Percentiles rank a stretch among this genome's conserved stretches.
Conservation (phyloP, 2,329 filamentous ascomycete genomes). For the Mariannaea elegans region DNA sequence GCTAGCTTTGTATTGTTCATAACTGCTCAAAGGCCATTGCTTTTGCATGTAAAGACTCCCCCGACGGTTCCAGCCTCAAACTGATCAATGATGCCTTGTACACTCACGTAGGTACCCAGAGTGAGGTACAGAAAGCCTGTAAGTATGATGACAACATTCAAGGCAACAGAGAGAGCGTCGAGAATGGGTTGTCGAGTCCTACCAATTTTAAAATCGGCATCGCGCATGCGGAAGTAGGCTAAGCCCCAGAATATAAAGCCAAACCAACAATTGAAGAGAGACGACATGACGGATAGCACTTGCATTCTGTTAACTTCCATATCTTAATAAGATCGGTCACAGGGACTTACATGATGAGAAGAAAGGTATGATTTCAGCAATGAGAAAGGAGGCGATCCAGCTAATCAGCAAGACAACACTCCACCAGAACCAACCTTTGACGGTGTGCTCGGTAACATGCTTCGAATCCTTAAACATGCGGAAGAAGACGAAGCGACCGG, state of each 20-base stretch:
- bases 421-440: conserved; percentile 84
- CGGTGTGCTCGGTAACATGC: conserved; percentile 83
- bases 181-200: conserved; percentile 59
- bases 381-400: conserved; percentile 89
- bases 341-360: conserved; percentile 74
- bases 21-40: conserved; percentile 64
- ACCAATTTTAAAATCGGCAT: conserved; percentile 64
- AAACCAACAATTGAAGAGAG: conserved; percentile 90
- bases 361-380: conserved; percentile 93
- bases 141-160: conserved; percentile 78
- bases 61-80: conserved; percentile 72
- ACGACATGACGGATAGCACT: conserved; percentile 77
- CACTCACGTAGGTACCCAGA: conserved; percentile 81
- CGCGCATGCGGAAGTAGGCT: conserved; percentile 80
- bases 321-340: too few relatives aligned
- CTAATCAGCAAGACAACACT: conserved; percentile 72
- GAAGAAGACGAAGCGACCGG: conserved; percentile 91
- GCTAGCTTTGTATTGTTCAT: too few relatives aligned
- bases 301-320: not conserved
- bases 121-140: conserved; percentile 82
- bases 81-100: conserved; percentile 79
- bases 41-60: conserved; percentile 79
- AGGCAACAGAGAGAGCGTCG: conserved; percentile 61
- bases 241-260: conserved; percentile 96
- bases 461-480: conserved; percentile 81